Evolutionary conservation across 345 rosid genomes (phyloP).

Genomic region (Sisymbrium altissimum): DNA sequence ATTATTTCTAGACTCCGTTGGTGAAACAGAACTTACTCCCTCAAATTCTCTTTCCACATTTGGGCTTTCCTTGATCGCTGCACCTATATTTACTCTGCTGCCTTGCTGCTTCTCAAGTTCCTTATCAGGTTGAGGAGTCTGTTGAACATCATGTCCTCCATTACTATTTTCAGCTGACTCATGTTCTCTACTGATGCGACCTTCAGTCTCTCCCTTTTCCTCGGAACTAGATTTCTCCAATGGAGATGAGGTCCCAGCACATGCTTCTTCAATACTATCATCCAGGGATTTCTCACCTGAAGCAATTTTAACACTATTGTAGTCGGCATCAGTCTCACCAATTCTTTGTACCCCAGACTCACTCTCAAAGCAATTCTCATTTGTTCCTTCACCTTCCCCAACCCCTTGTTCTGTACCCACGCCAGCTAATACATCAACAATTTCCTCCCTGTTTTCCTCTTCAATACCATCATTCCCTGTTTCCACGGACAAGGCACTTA

Average conservation of each 20-base stretch:
- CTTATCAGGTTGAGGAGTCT: slow-evolving; percentile 8
- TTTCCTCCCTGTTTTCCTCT: slow-evolving; percentile 25
- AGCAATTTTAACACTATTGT: background rate
- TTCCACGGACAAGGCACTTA: background rate
- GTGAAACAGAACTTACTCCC: slow-evolving; percentile 30
- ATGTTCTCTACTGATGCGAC: background rate
- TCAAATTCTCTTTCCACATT: slow-evolving; percentile 34
- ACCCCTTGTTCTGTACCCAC: slow-evolving; percentile 9
- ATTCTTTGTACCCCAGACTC: slow-evolving; percentile 12
- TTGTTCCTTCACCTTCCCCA: slow-evolving; percentile 19
- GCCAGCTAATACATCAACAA: slow-evolving; percentile 25
- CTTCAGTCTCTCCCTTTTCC: slow-evolving; percentile 32
- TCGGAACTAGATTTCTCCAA: slow-evolving; percentile 27
- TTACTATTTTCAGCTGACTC: slow-evolving; percentile 9
- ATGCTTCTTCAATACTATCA: background rate
- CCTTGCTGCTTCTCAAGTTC: slow-evolving; percentile 24
- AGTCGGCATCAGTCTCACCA: slow-evolving; percentile 2
- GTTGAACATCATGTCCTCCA: slow-evolving; percentile 16
- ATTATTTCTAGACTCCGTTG: slow-evolving; percentile 42
- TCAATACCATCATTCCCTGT: slow-evolving; percentile 12
- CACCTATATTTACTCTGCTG: slow-evolving; percentile 27
- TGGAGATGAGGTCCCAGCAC: slow-evolving; percentile 1
- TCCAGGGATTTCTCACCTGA: slow-evolving; percentile 1
- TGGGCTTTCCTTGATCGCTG: slow-evolving; percentile 30
- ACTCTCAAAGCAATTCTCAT: slow-evolving; percentile 12